Conservation (phyloP, 2,329 filamentous ascomycete species). For the Exophiala alcalophila region DNA sequence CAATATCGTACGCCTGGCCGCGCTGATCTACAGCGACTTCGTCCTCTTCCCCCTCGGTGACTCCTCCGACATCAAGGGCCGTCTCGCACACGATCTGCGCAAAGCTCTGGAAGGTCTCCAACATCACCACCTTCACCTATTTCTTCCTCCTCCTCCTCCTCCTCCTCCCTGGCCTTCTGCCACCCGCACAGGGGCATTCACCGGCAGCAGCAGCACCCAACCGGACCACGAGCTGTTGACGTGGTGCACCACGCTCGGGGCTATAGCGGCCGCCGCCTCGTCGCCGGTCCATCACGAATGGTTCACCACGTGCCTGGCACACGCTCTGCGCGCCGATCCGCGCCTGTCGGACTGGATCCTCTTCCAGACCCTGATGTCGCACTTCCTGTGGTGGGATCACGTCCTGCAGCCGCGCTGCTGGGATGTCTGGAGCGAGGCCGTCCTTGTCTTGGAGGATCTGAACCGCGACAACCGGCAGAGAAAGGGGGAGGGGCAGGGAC, state of each 20-base stretch:
- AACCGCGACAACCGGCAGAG: too few relatives aligned
- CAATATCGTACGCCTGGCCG: slow-evolving; percentile 6
- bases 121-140: too few relatives aligned
- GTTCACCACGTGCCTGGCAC: slow-evolving; percentile 1
- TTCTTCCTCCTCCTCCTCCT: too few relatives aligned
- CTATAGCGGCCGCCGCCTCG: slow-evolving; percentile 2
- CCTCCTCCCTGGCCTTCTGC: too few relatives aligned
- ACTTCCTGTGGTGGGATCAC: slow-evolving; percentile 11
- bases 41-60: slow-evolving; percentile 8
- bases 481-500: too few relatives aligned
- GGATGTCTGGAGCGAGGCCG: slow-evolving; percentile 10
- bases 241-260: slow-evolving; percentile 9
- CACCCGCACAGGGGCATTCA: too few relatives aligned
- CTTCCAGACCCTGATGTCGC: slow-evolving; percentile 9
- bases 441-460: too few relatives aligned
- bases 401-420: slow-evolving; percentile 8
- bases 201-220: neutral
- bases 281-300: slow-evolving; percentile 14
- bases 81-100: slow-evolving; percentile 10
- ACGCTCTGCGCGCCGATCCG: slow-evolving; percentile 1
- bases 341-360: slow-evolving; percentile 4
- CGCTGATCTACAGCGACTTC: slow-evolving; percentile 12
- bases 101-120: slow-evolving; percentile 5
- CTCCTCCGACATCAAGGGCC: slow-evolving; percentile 4
- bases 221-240: neutral